Evolutionary conservation across 164 flowering plant species (phyloP), one percentile per base, ranked within the genome.

Genomic region (Magnolia officinalis): DNA sequence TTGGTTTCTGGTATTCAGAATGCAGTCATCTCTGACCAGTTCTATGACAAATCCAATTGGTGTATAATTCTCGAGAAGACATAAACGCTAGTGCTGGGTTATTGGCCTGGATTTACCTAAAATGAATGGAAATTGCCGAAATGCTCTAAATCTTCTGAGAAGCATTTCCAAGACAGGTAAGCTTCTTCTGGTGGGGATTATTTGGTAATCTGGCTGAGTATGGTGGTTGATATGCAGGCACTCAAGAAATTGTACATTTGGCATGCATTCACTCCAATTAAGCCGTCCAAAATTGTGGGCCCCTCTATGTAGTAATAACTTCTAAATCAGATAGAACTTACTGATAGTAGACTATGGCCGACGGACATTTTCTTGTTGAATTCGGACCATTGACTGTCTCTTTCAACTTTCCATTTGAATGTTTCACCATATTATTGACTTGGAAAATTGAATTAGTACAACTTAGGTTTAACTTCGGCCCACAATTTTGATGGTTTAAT

Each of bases 1-100:
- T 86, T 95, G 67, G 90, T 83, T 13, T 84, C 88, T 76, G 93
- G 86, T 18, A 82, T 92, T 76, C 81, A 83, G 69, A 88, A 88
- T 86, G 92, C 91, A 2, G 82, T 85, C 63, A 78, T 95, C 16
- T 84, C 89, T 67, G 96, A 95, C 80, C 89, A 80, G 13, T 95
- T 93, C 83, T 95, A 78, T 76, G 99, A 95, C 89, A 95, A 95
- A 82, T 95, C 99, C 64, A 95, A 95, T 77, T 95, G 99, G 99
- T 95, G 99, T 76, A 85, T 95, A 23, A 78, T 93, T 75, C 99
- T 95, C 65, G 79, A 89, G 87, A 95, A 88, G 85, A 88, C 89
- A 50, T 86, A 74, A 79, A 82, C 80, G 83, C 26, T 50, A 1
- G 20, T 29, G 50, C 8, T 1, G 50, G 31, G 8, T 16, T 18